Conservation (phyloP, 2,329 filamentous ascomycete genomes). For the Aspergillus flavus region DNA sequence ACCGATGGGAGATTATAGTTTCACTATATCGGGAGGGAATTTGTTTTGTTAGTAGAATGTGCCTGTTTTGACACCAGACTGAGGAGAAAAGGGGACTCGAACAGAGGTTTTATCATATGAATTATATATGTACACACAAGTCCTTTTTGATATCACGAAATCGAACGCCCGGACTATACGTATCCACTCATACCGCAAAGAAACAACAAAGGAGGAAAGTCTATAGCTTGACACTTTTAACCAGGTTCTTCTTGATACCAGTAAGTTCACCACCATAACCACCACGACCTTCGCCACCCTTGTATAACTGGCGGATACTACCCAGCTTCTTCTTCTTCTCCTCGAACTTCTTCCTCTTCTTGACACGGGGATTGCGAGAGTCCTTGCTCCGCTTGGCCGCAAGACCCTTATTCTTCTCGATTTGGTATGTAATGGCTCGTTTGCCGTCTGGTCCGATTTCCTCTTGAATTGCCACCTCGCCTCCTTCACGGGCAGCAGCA, state of each 20-base stretch:
- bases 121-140: slow-evolving; percentile 29
- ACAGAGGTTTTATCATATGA: slow-evolving; percentile 4
- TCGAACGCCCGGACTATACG: slow-evolving; percentile 21
- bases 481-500: slow-evolving; percentile 58
- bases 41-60: background rate
- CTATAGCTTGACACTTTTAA: slow-evolving; percentile 91
- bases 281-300: slow-evolving; percentile 79
- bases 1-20: background rate
- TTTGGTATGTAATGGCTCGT: slow-evolving; percentile 87
- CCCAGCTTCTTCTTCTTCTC: slow-evolving; percentile 96
- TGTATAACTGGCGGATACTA: slow-evolving; percentile 82
- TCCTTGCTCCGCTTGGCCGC: slow-evolving; percentile 91
- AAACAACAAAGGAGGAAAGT: slow-evolving; percentile 12
- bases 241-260: slow-evolving; percentile 90
- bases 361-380: slow-evolving; percentile 89
- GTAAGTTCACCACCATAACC: slow-evolving; percentile 90
- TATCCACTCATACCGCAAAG: slow-evolving; percentile 21
- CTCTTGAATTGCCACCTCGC: slow-evolving; percentile 66
- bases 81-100: background rate
- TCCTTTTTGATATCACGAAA: slow-evolving; percentile 22
- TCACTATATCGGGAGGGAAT: background rate
- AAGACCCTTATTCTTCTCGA: slow-evolving; percentile 97
- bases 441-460: slow-evolving; percentile 81
- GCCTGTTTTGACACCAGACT: background rate
- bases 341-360: slow-evolving; percentile 96